These are phyloP conservation scores for Adiantum capillusveneris DNA, from an alignment of 75 land plant genomes.

Conservation along the genomic window DNA sequence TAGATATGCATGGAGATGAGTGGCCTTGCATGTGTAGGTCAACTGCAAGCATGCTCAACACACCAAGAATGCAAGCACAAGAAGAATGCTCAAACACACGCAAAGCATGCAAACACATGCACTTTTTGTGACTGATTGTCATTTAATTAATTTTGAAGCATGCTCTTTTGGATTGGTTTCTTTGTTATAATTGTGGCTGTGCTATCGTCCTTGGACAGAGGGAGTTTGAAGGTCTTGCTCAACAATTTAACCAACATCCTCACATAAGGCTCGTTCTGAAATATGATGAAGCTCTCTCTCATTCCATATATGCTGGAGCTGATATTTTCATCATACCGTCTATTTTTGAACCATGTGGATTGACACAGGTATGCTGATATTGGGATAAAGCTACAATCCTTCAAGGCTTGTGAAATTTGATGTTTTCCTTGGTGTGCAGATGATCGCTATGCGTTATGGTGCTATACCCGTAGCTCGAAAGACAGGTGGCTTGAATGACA, in stretches of 20 bases:
- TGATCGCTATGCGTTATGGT: constrained; percentile 99
- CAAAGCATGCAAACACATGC: too few species aligned
- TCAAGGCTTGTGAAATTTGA: background rate
- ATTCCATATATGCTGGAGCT: constrained; percentile 82
- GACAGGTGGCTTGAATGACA: constrained; percentile 94
- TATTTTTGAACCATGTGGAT: constrained; percentile 96
- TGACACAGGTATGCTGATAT: constrained; percentile 69
- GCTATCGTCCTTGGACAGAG: constrained; percentile 28
- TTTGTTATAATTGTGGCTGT: background rate
- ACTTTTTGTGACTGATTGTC: too few species aligned
- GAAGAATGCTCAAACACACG: too few species aligned
- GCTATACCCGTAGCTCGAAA: constrained; percentile 79
- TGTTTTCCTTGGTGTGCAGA: constrained; percentile 35
- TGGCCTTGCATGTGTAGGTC: too few species aligned
- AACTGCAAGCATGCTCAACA: too few species aligned
- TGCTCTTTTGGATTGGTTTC: too few species aligned
- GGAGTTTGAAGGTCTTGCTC: constrained; percentile 85
- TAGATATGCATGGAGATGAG: too few species aligned
- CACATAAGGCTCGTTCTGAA: constrained; percentile 71
- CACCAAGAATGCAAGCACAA: too few species aligned
- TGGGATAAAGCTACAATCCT: background rate
- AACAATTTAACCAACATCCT: constrained; percentile 60
- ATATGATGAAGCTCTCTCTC: constrained; percentile 87
- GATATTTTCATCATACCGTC: constrained; percentile 97
- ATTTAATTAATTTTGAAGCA: too few species aligned